These are phyloP conservation scores for Achaetomiella virescens DNA, from an alignment of 495 filamentous ascomycete genomes.

Conservation along the genomic window DNA sequence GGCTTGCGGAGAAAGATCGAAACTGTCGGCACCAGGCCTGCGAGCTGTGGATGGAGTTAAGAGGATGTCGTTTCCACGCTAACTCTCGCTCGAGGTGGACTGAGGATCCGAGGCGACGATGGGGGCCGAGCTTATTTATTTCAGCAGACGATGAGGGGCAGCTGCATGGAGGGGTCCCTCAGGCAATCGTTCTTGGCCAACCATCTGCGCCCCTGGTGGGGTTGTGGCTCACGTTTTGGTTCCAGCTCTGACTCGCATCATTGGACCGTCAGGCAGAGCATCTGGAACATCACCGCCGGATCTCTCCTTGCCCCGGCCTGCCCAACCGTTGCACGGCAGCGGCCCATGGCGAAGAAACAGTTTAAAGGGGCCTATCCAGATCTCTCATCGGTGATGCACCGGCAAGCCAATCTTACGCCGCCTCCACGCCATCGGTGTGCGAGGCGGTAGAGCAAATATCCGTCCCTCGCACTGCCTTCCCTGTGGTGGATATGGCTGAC, in stretches of 20 bases:
- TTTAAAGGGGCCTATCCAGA: neutral
- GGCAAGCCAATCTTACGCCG: too few relatives aligned
- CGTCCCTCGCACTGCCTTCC: too few relatives aligned
- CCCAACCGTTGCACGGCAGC: conserved; percentile 2
- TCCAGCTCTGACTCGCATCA: neutral
- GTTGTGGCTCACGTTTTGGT: neutral
- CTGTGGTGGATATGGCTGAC: too few relatives aligned
- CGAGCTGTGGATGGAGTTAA: neutral
- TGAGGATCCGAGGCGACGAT: conserved; percentile 9
- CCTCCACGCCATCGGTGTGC: too few relatives aligned
- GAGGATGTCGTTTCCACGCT: conserved; percentile 1
- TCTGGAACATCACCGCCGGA: conserved; percentile 10
- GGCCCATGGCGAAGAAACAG: neutral
- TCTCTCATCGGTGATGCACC: neutral
- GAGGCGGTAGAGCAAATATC: too few relatives aligned
- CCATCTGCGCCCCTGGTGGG: conserved; percentile 15
- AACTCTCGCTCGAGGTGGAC: neutral
- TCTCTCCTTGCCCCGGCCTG: neutral
- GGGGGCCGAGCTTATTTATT: conserved; percentile 25
- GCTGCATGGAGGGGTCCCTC: conserved; percentile 15
- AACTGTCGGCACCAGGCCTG: neutral
- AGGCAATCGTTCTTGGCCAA: conserved; percentile 10
- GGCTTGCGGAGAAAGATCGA: too few relatives aligned
- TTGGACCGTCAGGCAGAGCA: conserved; percentile 6
- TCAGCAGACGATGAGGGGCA: conserved; percentile 19